Conservation (phyloP, 768 basidiomycete species). For the Suillus discolor region DNA sequence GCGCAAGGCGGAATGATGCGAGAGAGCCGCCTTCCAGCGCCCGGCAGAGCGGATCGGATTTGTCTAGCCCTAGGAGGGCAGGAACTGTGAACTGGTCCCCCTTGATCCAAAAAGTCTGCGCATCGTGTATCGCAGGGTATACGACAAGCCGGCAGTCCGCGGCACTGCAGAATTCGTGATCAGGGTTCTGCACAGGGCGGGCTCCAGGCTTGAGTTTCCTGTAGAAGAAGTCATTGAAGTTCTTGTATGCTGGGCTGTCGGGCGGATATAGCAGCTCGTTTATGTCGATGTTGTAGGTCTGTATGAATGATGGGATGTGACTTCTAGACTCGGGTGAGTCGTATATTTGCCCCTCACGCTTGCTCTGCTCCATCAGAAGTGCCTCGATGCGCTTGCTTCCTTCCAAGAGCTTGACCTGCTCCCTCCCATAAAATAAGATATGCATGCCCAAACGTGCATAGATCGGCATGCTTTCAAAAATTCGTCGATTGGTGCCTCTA, state of each 20-base stretch:
- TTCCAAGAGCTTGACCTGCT: conserved; percentile 51
- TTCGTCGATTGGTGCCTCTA: conserved; percentile 48
- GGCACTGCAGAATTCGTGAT: conserved; percentile 56
- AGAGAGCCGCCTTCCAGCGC: conserved; percentile 50
- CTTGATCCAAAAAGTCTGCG: conserved; percentile 78
- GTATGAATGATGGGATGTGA: conserved; percentile 57
- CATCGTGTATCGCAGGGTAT: conserved; percentile 56
- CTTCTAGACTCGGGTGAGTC: conserved; percentile 52
- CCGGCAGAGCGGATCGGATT: conserved; percentile 42
- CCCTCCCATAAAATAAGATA: conserved; percentile 63
- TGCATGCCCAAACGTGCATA: conserved; percentile 78
- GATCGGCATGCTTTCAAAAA: conserved; percentile 78
- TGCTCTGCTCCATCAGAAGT: conserved; percentile 54
- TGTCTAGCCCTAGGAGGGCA: conserved; percentile 50
- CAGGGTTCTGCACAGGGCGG: conserved; percentile 59
- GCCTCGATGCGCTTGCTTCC: conserved; percentile 47
- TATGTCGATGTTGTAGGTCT: conserved; percentile 54
- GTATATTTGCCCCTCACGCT: conserved; percentile 58
- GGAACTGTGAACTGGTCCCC: conserved; percentile 71
- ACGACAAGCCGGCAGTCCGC: conserved; percentile 80
- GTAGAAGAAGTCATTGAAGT: conserved; percentile 80
- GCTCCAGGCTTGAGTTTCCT: conserved; percentile 60
- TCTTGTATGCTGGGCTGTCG: conserved; percentile 60
- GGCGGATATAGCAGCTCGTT: conserved; percentile 61
- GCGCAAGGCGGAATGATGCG: conserved; percentile 77